These are phyloP conservation scores for Eryngium alpinum DNA, from an alignment of 140 eudicot genomes.

Conservation along the genomic window DNA sequence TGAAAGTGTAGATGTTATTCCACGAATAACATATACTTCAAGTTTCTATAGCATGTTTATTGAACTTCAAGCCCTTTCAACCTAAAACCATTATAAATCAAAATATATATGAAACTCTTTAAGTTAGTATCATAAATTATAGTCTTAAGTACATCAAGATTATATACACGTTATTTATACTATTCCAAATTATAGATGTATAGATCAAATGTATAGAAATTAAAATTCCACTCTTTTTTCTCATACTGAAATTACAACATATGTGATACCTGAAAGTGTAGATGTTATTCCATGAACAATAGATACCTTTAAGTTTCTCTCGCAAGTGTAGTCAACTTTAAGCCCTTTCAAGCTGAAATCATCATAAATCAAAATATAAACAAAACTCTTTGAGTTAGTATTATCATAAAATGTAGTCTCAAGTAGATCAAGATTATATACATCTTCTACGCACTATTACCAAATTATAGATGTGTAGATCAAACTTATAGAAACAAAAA, in stretches of 20 bases:
- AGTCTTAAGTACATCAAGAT: too few species aligned
- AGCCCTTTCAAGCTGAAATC: constrained; percentile 76
- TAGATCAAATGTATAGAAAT: too few species aligned
- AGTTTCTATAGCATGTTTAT: constrained; percentile 68
- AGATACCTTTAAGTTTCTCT: constrained; percentile 55
- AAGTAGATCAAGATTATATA: too few species aligned
- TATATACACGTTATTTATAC: too few species aligned
- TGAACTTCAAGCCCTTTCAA: constrained; percentile 90
- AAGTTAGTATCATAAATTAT: background rate
- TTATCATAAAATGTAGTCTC: background rate
- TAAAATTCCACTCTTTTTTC: too few species aligned
- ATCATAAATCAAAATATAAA: background rate
- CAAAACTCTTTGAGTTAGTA: background rate
- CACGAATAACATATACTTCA: constrained; percentile 41
- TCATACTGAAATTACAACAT: too few species aligned
- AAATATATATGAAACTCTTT: background rate
- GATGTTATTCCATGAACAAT: too few species aligned
- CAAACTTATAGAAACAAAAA: too few species aligned
- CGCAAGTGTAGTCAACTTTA: constrained; percentile 76
- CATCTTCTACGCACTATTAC: too few species aligned
- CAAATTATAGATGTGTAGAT: too few species aligned
- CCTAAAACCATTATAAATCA: constrained; percentile 32
- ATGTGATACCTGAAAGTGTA: too few species aligned
- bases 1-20: constrained; percentile 53
- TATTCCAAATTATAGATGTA: too few species aligned